phyloP scores from a whole-genome alignment of 176 grass and related monocot species.

The Areca catechu region DNA sequence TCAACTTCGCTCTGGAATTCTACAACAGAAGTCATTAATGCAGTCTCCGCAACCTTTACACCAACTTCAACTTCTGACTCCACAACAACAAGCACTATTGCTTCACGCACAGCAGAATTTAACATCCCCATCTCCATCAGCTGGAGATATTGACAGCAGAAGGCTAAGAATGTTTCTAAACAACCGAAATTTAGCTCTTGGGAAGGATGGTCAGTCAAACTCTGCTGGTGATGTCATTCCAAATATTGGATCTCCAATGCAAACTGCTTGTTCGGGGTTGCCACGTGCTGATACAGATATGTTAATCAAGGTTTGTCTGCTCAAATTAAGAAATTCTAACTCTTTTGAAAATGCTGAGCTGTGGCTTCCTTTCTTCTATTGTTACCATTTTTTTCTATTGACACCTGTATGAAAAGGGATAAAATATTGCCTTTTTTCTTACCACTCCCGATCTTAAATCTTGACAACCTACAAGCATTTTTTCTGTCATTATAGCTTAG shows the following conservation, averaged over 20 bases:
- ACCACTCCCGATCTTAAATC: too few relatives aligned
- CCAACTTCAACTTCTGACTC: constrained; percentile 73
- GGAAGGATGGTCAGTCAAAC: constrained; percentile 44
- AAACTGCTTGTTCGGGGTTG: constrained; percentile 30
- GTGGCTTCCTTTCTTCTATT: background rate
- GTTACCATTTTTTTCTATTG: background rate
- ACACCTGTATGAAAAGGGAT: too few relatives aligned
- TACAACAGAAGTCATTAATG: constrained; percentile 65
- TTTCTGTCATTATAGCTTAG: too few relatives aligned
- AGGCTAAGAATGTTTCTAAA: constrained; percentile 57
- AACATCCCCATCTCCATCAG: constrained; percentile 11
- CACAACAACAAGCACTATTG: constrained; percentile 64
- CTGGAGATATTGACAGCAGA: constrained; percentile 64
- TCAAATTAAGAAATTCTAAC: background rate
- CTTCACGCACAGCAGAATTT: constrained; percentile 80
- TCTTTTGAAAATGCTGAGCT: background rate
- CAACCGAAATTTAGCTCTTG: constrained; percentile 42
- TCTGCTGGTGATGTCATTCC: constrained; percentile 39
- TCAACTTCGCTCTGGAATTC: constrained; percentile 67
- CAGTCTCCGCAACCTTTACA: constrained; percentile 58
- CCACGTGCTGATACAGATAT: constrained; percentile 53
- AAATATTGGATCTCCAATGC: constrained; percentile 41
- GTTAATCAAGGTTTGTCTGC: constrained; percentile 45
- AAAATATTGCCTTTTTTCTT: too few relatives aligned
- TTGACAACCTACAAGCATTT: too few relatives aligned